Evolutionary conservation across 1,284 basidiomycete genomes (phyloP), one percentile per base, ranked within the genome.

Genomic region (Fomitopsis betulina): DNA sequence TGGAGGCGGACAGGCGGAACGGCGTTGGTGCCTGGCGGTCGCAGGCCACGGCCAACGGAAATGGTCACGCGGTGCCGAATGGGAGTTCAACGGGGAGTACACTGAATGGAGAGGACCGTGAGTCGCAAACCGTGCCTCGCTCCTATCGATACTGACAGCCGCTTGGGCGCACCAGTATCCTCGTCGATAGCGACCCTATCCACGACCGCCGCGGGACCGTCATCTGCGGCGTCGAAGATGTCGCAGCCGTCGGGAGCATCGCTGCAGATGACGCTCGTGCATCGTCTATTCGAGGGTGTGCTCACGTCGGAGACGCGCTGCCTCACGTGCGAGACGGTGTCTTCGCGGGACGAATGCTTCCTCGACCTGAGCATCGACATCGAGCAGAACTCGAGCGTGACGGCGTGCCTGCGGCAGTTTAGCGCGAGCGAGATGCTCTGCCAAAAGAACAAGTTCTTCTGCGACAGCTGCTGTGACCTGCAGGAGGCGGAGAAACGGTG

Each of bases 381-480:
- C 63, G 94, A 98, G 70, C 93, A 96, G 73, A 96, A 98, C 74
- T 91, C 94, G 3, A 96, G 93, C 62, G 87, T 99, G 54, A 96
- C 96, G 0, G 91, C 95, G 6, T 98, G 96, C 73, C 82, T 99
- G 55, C 84, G 94, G 50, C 93, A 96, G 71, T 99, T 99, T 72
- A 96, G 94, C 67, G 94, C 95, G 40, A 94, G 91, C 70, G 97
- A 99, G 75, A 99, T 98, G 95, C 84, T 99, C 19, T 96, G 94
- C 67, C 93, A 96, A 69, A 91, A 87, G 71, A 98, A 99, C 81
- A 99, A 98, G 76, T 99, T 98, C 74, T 98, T 95, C 74, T 99
- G 96, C 72, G 97, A 99, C 73, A 86, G 89, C 17, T 99, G 96
- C 74, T 96, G 95, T 67, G 94, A 95, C 54, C 75, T 98, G 25